phyloP scores from a whole-genome alignment of 2,329 filamentous ascomycete genomes.

The Sclerotinia glacialis region DNA sequence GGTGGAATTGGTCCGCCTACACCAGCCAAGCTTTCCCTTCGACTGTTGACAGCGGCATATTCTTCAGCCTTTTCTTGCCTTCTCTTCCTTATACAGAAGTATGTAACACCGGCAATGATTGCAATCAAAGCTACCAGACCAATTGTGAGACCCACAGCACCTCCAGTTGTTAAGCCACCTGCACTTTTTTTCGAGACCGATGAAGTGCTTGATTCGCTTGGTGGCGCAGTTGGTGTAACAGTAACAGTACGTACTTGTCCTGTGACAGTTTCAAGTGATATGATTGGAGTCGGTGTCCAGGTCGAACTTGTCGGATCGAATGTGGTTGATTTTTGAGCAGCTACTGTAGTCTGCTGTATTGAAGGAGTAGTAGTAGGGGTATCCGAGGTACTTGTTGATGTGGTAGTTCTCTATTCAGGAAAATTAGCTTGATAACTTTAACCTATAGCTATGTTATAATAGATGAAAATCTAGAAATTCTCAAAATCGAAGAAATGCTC shows the following conservation, averaged over 20 bases:
- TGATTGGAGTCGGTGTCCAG: conserved; percentile 41
- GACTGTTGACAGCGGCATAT: conserved; percentile 27
- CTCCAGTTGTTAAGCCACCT: conserved; percentile 46
- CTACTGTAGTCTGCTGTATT: conserved; percentile 9
- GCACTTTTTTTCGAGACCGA: conserved; percentile 28
- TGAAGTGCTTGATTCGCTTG: conserved; percentile 28
- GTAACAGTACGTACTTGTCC: conserved; percentile 56
- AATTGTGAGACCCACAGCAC: conserved; percentile 52
- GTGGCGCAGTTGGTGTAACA: conserved; percentile 46
- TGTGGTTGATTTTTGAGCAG: conserved; percentile 17
- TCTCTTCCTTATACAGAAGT: conserved; percentile 48
- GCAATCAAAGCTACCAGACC: conserved; percentile 49
- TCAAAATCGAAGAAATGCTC: conserved; percentile 29
- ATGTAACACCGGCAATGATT: conserved; percentile 40
- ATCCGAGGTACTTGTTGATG: conserved; percentile 11
- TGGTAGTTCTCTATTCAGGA: conserved; percentile 6
- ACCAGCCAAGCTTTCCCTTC: conserved; percentile 28
- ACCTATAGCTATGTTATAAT: neutral
- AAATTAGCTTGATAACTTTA: conserved; percentile 15
- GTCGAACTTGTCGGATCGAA: conserved; percentile 30
- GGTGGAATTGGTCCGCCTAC: conserved; percentile 33
- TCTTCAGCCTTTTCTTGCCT: conserved; percentile 44
- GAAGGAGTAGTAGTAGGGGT: neutral
- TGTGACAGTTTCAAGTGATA: conserved; percentile 53
- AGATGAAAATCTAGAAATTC: neutral